Percentiles rank a stretch among this genome's conserved stretches.
Conservation (phyloP, 768 basidiomycete species). For the Boletus sp. region DNA sequence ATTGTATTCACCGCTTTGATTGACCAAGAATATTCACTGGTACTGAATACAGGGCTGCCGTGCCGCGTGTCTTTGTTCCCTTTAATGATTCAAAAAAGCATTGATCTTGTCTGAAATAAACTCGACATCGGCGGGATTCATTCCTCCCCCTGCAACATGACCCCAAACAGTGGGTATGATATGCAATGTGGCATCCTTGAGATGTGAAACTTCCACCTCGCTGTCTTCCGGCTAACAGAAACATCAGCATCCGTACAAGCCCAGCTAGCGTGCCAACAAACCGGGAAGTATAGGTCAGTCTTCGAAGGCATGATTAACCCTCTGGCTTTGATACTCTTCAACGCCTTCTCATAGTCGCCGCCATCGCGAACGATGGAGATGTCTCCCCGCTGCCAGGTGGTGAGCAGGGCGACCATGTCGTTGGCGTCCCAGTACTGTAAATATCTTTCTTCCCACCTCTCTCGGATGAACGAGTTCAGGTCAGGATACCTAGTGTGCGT, state of each 20-base stretch:
- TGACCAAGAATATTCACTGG: background rate
- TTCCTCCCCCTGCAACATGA: constrained; percentile 51
- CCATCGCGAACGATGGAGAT: constrained; percentile 45
- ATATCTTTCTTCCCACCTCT: constrained; percentile 49
- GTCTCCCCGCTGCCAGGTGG: constrained; percentile 55
- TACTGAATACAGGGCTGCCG: background rate
- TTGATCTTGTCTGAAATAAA: constrained; percentile 43
- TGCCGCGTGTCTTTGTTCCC: background rate
- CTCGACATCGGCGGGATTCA: constrained; percentile 37
- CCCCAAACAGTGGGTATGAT: constrained; percentile 61
- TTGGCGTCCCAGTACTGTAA: constrained; percentile 53
- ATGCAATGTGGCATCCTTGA: constrained; percentile 44
- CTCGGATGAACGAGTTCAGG: constrained; percentile 48
- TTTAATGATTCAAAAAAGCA: constrained; percentile 39
- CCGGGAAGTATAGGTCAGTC: constrained; percentile 61
- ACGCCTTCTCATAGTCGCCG: constrained; percentile 42
- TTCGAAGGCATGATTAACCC: constrained; percentile 60
- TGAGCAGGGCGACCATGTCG: constrained; percentile 48
- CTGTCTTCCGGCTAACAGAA: constrained; percentile 52
- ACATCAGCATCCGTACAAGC: background rate
- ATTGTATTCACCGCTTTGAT: background rate
- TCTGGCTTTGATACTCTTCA: constrained; percentile 47
- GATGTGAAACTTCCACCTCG: constrained; percentile 43
- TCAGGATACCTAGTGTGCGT: constrained; percentile 41
- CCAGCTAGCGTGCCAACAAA: constrained; percentile 17